Percentiles rank a stretch among this genome's conserved stretches.
These are phyloP conservation scores for Pisolithus thermaeus DNA, from an alignment of 1,284 basidiomycete species.

Conservation along the genomic window DNA sequence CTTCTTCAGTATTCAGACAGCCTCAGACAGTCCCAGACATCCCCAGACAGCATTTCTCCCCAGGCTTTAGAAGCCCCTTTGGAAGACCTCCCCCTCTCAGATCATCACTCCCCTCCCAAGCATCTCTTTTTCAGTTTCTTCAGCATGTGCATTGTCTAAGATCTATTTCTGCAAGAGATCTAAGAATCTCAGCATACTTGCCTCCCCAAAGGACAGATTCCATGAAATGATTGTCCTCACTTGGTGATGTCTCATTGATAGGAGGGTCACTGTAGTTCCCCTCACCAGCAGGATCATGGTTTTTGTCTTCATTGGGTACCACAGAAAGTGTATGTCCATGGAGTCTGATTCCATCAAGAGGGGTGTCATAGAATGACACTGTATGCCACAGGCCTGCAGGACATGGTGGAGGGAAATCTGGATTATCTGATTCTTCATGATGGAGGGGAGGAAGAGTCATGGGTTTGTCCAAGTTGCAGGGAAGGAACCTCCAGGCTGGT, in stretches of 20 bases:
- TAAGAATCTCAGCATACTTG: neutral
- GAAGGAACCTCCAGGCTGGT: neutral
- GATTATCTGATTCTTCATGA: neutral
- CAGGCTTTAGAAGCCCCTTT: too few relatives aligned
- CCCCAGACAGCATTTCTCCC: too few relatives aligned
- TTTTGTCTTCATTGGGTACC: neutral
- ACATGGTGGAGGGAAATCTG: neutral
- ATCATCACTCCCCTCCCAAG: too few relatives aligned
- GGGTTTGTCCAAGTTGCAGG: neutral
- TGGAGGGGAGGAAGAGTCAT: neutral
- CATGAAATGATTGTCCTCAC: neutral
- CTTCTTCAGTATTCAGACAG: too few relatives aligned
- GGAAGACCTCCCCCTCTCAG: too few relatives aligned
- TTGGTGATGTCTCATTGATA: neutral
- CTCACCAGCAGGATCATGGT: neutral
- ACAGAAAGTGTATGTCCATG: neutral
- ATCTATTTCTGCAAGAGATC: neutral
- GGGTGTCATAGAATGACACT: neutral
- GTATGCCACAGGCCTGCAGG: neutral
- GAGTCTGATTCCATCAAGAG: neutral
- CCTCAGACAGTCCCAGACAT: too few relatives aligned
- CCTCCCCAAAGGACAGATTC: neutral
- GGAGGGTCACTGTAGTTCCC: neutral
- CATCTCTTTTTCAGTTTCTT: too few relatives aligned
- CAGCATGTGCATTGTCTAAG: neutral